Evolutionary conservation across 2,329 filamentous ascomycete species (phyloP).

Genomic region (Fonsecaea monophora): DNA sequence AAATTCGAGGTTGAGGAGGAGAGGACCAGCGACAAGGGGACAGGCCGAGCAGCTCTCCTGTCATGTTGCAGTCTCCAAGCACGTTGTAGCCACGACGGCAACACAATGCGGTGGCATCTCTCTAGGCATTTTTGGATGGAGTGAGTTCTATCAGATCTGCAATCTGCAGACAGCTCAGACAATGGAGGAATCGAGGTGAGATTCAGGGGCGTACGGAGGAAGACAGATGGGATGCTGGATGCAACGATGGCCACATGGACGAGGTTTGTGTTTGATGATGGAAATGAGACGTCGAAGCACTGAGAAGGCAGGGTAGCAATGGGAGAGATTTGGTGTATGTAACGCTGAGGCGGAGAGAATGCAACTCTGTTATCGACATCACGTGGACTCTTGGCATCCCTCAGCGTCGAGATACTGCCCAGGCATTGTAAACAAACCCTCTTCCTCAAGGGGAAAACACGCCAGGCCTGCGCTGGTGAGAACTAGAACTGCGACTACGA

Average conservation of each 20-base stretch:
- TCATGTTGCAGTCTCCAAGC: slow-evolving; percentile 33
- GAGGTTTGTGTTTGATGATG: slow-evolving; percentile 13
- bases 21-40: slow-evolving; percentile 6
- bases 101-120: slow-evolving; percentile 22
- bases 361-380: slow-evolving; percentile 32
- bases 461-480: too few species aligned
- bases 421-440: slow-evolving; percentile 2
- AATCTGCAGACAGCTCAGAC: not conserved
- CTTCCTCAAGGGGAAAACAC: too few species aligned
- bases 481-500: not conserved
- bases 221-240: slow-evolving; percentile 12
- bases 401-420: too few species aligned
- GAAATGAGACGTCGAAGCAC: slow-evolving; percentile 31
- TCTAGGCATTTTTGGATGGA: not conserved
- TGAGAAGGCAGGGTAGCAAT: slow-evolving; percentile 19
- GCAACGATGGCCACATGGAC: slow-evolving; percentile 27
- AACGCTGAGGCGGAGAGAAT: slow-evolving; percentile 32
- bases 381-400: slow-evolving; percentile 13
- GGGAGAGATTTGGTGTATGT: slow-evolving; percentile 23
- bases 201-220: not conserved
- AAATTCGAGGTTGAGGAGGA: not conserved
- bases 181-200: not conserved
- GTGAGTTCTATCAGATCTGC: not conserved
- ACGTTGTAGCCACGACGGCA: slow-evolving; percentile 30
- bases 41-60: slow-evolving; percentile 16